A percentile compares a stretch with the other conserved stretches of the same genome.
Evolutionary conservation across 805 yeast species (phyloP).

Genomic region (Torulaspora franciscae): DNA sequence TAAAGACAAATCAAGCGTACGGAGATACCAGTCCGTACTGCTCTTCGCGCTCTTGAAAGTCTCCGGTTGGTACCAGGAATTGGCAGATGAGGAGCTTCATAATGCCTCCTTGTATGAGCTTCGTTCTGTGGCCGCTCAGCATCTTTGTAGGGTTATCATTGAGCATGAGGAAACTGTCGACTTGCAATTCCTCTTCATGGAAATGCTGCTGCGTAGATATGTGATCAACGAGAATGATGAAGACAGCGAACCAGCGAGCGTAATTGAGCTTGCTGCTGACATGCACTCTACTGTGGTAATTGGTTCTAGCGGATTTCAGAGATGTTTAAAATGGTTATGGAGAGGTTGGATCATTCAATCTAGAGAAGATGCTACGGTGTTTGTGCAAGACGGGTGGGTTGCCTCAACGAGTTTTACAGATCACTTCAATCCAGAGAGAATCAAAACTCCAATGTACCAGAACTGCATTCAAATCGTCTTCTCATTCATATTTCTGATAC

Average conservation of each 20-base stretch:
- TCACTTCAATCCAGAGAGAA: slow-evolving; percentile 78
- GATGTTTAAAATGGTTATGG: slow-evolving; percentile 89
- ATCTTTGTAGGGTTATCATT: slow-evolving; percentile 63
- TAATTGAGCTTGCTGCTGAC: slow-evolving; percentile 80
- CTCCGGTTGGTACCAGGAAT: slow-evolving; percentile 69
- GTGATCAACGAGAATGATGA: slow-evolving; percentile 56
- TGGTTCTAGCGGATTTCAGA: slow-evolving; percentile 75
- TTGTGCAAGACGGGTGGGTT: slow-evolving; percentile 57
- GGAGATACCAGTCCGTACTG: slow-evolving; percentile 61
- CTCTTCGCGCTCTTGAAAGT: slow-evolving; percentile 70
- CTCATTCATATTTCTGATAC: slow-evolving; percentile 54
- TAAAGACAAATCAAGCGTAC: slow-evolving; percentile 46
- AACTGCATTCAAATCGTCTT: slow-evolving; percentile 64
- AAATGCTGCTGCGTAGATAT: slow-evolving; percentile 73
- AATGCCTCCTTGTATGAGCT: slow-evolving; percentile 59
- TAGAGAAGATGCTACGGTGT: slow-evolving; percentile 61
- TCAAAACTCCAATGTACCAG: slow-evolving; percentile 82
- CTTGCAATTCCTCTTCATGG: slow-evolving; percentile 48
- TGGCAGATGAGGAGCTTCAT: slow-evolving; percentile 55
- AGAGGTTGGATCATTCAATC: slow-evolving; percentile 87
- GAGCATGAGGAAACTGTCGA: slow-evolving; percentile 55
- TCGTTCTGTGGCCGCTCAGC: slow-evolving; percentile 67
- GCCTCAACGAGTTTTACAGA: slow-evolving; percentile 48
- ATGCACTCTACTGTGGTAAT: slow-evolving; percentile 74
- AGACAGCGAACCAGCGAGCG: slow-evolving; percentile 64